Conservation (phyloP, 2,329 filamentous ascomycete genomes). For the Dothideomycetes sp. region DNA sequence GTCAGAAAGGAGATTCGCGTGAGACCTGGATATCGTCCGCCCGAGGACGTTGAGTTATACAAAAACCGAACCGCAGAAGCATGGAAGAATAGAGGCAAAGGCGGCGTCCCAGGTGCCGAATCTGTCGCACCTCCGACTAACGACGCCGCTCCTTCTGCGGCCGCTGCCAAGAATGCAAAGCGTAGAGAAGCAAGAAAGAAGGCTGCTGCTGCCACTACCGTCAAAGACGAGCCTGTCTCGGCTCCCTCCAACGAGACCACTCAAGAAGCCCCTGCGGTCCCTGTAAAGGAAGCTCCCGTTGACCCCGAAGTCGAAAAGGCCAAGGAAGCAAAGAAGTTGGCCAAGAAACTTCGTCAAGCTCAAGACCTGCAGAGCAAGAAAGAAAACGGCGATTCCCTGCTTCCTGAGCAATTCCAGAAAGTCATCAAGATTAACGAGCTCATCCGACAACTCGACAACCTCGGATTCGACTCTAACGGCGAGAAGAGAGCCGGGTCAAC, state of each 20-base stretch:
- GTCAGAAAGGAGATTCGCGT: slow-evolving; percentile 93
- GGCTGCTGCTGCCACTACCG: slow-evolving; percentile 35
- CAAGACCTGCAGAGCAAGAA: slow-evolving; percentile 86
- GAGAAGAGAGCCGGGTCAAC: slow-evolving; percentile 42
- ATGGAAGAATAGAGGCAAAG: slow-evolving; percentile 65
- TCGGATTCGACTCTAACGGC: slow-evolving; percentile 76
- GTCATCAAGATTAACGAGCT: slow-evolving; percentile 96
- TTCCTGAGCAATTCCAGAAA: slow-evolving; percentile 94
- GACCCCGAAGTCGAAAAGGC: slow-evolving; percentile 72
- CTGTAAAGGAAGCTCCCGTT: slow-evolving; percentile 35
- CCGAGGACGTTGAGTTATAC: slow-evolving; percentile 93
- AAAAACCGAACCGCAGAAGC: slow-evolving; percentile 82
- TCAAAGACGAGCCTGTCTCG: slow-evolving; percentile 10
- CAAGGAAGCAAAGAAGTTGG: slow-evolving; percentile 84
- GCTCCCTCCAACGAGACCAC: slow-evolving; percentile 19
- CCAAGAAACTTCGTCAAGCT: slow-evolving; percentile 92
- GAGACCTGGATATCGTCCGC: slow-evolving; percentile 82
- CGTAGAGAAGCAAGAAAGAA: slow-evolving; percentile 57
- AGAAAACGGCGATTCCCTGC: slow-evolving; percentile 68
- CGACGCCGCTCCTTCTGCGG: slow-evolving; percentile 41
- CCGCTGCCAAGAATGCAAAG: slow-evolving; percentile 80
- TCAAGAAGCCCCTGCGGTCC: neutral
- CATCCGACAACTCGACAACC: slow-evolving; percentile 71
- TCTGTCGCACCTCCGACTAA: slow-evolving; percentile 32
- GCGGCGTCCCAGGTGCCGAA: slow-evolving; percentile 66